These are phyloP conservation scores for Cyclotella baltica DNA, from an alignment of 108 stramenopile genomes.

Conservation along the genomic window DNA sequence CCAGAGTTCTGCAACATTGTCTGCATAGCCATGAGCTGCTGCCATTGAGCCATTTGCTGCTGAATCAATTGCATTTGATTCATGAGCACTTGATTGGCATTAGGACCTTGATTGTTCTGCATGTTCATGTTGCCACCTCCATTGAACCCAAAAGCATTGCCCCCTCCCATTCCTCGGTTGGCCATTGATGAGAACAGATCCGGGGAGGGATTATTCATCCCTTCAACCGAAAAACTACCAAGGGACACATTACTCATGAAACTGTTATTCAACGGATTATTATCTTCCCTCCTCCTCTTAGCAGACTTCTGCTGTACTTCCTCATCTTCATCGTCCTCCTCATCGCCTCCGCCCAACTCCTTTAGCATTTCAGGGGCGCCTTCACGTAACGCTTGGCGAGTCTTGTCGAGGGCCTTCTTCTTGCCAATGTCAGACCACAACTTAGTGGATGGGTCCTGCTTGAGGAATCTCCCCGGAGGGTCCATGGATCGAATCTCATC, in stretches of 20 bases:
- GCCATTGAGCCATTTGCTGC: slow-evolving; percentile 14
- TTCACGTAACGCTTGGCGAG: slow-evolving; percentile 85
- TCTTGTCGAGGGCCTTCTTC: slow-evolving; percentile 90
- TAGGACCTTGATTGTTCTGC: slow-evolving; percentile 13
- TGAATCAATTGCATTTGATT: slow-evolving; percentile 19
- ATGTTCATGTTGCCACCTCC: too few relatives aligned
- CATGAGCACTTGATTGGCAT: not conserved
- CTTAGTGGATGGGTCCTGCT: slow-evolving; percentile 81
- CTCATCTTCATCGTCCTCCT: not conserved
- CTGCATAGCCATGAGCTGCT: slow-evolving; percentile 12
- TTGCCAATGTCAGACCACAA: slow-evolving; percentile 90
- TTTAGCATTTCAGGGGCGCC: slow-evolving; percentile 84
- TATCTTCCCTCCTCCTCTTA: not conserved
- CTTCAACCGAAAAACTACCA: slow-evolving; percentile 9
- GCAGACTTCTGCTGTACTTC: not conserved
- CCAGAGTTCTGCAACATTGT: not conserved
- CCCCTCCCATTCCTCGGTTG: not conserved
- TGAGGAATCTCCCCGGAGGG: slow-evolving; percentile 87
- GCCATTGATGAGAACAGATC: not conserved
- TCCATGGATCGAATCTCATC: slow-evolving; percentile 74
- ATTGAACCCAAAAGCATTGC: too few relatives aligned
- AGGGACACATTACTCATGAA: slow-evolving; percentile 24
- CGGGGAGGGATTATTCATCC: not conserved
- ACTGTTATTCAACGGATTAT: slow-evolving; percentile 9
- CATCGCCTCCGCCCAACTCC: slow-evolving; percentile 46